Evolutionary conservation across 108 stramenopile genomes (phyloP).

Genomic region (Epipyxis sp.): DNA sequence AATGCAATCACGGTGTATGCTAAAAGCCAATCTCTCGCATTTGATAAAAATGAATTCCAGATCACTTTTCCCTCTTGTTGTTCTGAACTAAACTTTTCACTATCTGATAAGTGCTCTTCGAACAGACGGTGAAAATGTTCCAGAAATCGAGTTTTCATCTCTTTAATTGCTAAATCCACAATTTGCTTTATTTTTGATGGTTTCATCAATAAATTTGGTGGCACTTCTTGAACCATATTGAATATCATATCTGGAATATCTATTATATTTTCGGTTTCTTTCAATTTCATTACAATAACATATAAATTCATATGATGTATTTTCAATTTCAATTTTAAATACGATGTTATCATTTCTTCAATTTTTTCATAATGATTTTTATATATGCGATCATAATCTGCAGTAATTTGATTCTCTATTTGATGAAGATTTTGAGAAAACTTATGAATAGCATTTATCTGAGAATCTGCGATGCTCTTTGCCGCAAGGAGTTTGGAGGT

Average conservation of each 20-base stretch:
- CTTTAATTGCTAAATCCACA: not conserved
- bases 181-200: not conserved
- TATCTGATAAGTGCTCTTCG: not conserved
- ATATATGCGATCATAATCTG: no score
- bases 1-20: not conserved
- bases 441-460: no score
- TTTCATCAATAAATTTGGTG: not conserved
- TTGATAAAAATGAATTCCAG: slow-evolving; percentile 2
- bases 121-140: not conserved
- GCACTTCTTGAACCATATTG: not conserved
- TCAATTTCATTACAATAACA: not conserved
- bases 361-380: no score
- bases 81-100: not conserved
- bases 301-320: not conserved
- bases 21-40: not conserved
- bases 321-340: not conserved
- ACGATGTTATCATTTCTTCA: no score
- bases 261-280: not conserved
- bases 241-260: not conserved
- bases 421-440: no score
- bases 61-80: not conserved
- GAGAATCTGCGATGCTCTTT: no score
- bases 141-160: not conserved
- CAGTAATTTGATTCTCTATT: no score
- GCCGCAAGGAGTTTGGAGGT: no score